These are phyloP conservation scores for Amanita polypyramis DNA, from an alignment of 768 basidiomycete species.

Conservation along the genomic window DNA sequence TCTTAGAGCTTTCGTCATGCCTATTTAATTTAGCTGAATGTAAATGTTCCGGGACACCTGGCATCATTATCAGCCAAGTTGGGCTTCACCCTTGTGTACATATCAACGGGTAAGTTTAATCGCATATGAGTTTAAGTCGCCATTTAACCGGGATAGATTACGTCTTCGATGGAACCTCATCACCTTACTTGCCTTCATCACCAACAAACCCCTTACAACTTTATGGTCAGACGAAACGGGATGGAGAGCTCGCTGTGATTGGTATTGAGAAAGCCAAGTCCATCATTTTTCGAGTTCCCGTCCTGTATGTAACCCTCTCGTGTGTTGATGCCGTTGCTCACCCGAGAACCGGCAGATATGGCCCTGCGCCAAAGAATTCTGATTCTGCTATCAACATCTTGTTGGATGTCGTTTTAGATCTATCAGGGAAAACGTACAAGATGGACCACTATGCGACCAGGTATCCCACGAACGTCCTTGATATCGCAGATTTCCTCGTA, in stretches of 20 bases:
- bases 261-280: slow-evolving; percentile 44
- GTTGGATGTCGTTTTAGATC: slow-evolving; percentile 77
- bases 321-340: neutral
- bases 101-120: slow-evolving; percentile 64
- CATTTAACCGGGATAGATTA: slow-evolving; percentile 51
- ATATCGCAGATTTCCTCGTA: slow-evolving; percentile 79
- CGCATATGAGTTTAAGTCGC: neutral
- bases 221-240: slow-evolving; percentile 82
- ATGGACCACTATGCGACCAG: slow-evolving; percentile 96
- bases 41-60: slow-evolving; percentile 60
- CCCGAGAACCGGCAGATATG: slow-evolving; percentile 50
- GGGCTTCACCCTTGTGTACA: slow-evolving; percentile 72
- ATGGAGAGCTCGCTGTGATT: slow-evolving; percentile 75
- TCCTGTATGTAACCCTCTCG: slow-evolving; percentile 47
- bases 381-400: slow-evolving; percentile 89
- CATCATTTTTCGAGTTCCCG: slow-evolving; percentile 79
- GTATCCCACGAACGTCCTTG: slow-evolving; percentile 85
- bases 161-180: slow-evolving; percentile 90
- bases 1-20: neutral
- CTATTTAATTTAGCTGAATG: slow-evolving; percentile 57
- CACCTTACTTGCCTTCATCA: slow-evolving; percentile 75
- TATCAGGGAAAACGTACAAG: slow-evolving; percentile 78
- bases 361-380: slow-evolving; percentile 71
- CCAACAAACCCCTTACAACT: slow-evolving; percentile 76
- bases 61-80: slow-evolving; percentile 53